A percentile compares a stretch with the other conserved stretches of the same genome.
These are phyloP conservation scores for Gymnopilus dilepis DNA, from an alignment of 768 basidiomycete genomes.

Conservation along the genomic window DNA sequence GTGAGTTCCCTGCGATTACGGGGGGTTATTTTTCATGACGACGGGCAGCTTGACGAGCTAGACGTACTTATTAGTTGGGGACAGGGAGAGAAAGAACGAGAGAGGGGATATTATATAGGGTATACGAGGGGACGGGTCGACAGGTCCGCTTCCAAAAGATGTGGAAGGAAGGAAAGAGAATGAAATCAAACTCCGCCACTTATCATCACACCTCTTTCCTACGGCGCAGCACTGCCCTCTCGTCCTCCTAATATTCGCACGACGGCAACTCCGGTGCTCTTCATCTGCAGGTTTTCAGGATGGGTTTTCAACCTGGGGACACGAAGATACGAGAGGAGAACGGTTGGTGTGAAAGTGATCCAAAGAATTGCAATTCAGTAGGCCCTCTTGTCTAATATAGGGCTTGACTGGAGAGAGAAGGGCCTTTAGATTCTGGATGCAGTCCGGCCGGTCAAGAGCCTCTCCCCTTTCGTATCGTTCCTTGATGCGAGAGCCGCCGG, in stretches of 20 bases:
- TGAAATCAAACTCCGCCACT: conserved; percentile 36
- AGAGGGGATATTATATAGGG: conserved; percentile 29
- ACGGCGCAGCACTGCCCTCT: conserved; percentile 34
- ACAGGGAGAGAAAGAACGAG: conserved; percentile 18
- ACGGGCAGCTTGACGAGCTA: background rate
- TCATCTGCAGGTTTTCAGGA: background rate
- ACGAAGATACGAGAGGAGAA: background rate
- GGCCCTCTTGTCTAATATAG: conserved; percentile 17
- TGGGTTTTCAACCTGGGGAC: background rate
- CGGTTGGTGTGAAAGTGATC: conserved; percentile 7
- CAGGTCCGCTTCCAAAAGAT: conserved; percentile 23
- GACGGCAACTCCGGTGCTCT: conserved; percentile 17
- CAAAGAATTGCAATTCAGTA: conserved; percentile 5
- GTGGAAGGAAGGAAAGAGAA: conserved; percentile 29
- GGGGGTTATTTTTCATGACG: conserved; percentile 15
- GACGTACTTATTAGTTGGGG: conserved; percentile 19
- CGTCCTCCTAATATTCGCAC: conserved; percentile 28
- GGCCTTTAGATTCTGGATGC: conserved; percentile 9
- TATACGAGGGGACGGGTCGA: conserved; percentile 20
- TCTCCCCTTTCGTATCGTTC: conserved; percentile 16
- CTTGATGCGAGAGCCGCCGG: conserved; percentile 16
- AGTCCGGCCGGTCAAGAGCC: conserved; percentile 21
- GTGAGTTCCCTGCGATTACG: conserved; percentile 17
- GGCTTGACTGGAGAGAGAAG: conserved; percentile 12
- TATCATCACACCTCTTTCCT: conserved; percentile 25